A percentile compares a stretch with the other conserved stretches of the same genome.
phyloP scores from a whole-genome alignment of 768 basidiomycete genomes.

The Hypsizygus marmoreus region DNA sequence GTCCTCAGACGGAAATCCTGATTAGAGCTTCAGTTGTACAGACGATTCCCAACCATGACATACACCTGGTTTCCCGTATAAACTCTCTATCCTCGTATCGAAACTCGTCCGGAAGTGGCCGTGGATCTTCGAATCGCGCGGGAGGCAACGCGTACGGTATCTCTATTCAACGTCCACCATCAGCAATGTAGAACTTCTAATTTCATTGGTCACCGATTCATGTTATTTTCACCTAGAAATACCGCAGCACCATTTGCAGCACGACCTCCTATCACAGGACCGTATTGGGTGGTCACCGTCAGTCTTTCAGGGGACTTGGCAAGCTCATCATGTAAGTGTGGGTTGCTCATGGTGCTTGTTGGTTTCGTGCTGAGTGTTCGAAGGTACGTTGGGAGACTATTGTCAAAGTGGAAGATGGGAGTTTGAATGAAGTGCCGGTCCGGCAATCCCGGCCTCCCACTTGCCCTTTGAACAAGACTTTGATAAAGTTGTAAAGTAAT shows the following conservation, averaged over 20 bases:
- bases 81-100: constrained; percentile 64
- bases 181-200: background rate
- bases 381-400: no score
- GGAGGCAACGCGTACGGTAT: constrained; percentile 74
- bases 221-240: constrained; percentile 54
- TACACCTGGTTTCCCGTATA: constrained; percentile 57
- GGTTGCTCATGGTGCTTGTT: constrained; percentile 18
- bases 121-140: constrained; percentile 62
- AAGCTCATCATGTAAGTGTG: constrained; percentile 63
- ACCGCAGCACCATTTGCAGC: constrained; percentile 61
- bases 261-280: constrained; percentile 57
- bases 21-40: background rate
- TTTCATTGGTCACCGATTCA: background rate
- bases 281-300: constrained; percentile 54
- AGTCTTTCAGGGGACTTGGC: constrained; percentile 40
- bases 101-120: constrained; percentile 52
- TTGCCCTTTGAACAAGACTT: no score
- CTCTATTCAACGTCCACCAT: constrained; percentile 41
- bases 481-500: no score
- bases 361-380: no score
- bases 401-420: no score
- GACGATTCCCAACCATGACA: background rate
- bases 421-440: no score
- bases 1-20: background rate
- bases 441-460: no score